Base-by-base conservation (phyloP, 441 rosid species). In the Metrosideros polymorpha region DNA sequence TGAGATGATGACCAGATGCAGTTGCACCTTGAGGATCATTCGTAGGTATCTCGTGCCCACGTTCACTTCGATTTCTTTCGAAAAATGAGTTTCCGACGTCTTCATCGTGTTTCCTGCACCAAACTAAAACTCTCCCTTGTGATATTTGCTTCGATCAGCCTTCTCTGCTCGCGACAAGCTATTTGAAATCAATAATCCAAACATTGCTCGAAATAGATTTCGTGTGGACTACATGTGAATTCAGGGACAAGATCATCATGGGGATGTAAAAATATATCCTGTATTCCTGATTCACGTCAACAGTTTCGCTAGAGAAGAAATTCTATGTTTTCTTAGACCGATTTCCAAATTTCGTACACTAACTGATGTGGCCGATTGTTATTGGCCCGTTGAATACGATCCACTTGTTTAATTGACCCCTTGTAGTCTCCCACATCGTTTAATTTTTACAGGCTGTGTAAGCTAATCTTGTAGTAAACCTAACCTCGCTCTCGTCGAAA, bases 41-140 rank as follows among this genome's bases (percentile, higher is more conserved):
- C 6, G 4, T 19, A 61, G 3, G 3, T 17, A 17, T 63, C 25
- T 32, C 1, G 1, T 5, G 6, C 42, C 15, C 42, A 8, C 12
- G 2, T 17, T 17, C 3, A 3, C 24, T 0, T 18, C 0, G 1
- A 66, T 66, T 35, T 35, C 14, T 19, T 66, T 18, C 2, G 7
- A 66, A 66, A 66, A 19, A 4, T 19, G 27, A 35, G 45, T 30
- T 61, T 61, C 4, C 10, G 1, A 30, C 6, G 19, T 32, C 3
- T 66, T 35, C 0, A 5, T 35, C 0, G 2, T 7, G 76, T 17
- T 32, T 32, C 9, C 3, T 18, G 19, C 1, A 0, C 32, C 9
- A 19, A 63, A 18, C 19, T 63, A 32, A 32, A 63, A 32, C 0
- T 19, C 13, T 66, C 27, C 2, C 7, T 35, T 35, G 14, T 6